Percentiles rank a stretch among this genome's conserved stretches.
These are phyloP conservation scores for Cardamine resedifolia DNA, from an alignment of 345 rosid genomes.

Conservation along the genomic window DNA sequence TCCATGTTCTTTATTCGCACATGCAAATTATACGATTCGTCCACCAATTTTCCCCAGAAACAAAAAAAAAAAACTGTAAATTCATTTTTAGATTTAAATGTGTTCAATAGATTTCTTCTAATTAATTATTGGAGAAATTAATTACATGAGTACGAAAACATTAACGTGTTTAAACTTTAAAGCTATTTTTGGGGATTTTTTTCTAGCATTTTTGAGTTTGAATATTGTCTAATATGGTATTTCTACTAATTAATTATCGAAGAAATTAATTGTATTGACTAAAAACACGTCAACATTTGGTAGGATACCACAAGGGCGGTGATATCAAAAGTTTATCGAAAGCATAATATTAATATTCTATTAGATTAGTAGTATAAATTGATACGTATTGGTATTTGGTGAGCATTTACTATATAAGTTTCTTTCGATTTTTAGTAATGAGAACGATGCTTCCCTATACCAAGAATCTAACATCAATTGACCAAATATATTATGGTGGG, in stretches of 20 bases:
- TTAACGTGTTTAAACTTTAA: background rate
- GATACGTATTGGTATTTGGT: constrained; percentile 20
- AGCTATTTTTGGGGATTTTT: background rate
- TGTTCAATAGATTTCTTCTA: background rate
- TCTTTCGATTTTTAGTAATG: background rate
- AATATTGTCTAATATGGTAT: background rate
- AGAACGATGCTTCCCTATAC: constrained; percentile 21
- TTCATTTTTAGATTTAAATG: background rate
- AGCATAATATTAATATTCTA: background rate
- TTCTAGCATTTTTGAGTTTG: background rate
- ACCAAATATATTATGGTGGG: constrained; percentile 30
- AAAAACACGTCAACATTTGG: constrained; percentile 18
- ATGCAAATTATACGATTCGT: constrained; percentile 14
- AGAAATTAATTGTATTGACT: background rate
- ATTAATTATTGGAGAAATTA: background rate
- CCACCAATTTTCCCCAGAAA: background rate
- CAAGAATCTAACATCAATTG: constrained; percentile 26
- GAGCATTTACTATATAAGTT: constrained; percentile 11
- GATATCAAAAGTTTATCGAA: constrained; percentile 12
- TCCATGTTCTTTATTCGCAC: constrained; percentile 24
- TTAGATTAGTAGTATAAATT: background rate
- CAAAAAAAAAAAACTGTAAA: background rate
- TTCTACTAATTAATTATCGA: background rate
- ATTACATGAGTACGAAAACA: background rate
- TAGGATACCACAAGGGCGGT: constrained; percentile 26